Evolutionary conservation across 345 rosid genomes (phyloP).

Genomic region (Gossypium thurberi): DNA sequence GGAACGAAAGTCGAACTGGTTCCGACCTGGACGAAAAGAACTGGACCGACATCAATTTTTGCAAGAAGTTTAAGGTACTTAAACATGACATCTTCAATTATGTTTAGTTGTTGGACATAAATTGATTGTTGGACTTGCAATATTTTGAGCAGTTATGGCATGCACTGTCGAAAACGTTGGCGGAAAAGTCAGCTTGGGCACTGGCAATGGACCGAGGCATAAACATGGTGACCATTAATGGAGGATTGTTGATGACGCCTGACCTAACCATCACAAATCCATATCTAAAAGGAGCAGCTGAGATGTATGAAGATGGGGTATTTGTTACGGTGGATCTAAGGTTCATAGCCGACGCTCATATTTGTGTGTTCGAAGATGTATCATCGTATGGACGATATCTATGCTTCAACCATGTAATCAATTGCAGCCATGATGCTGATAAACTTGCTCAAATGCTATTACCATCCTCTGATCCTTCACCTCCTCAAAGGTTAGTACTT

Average conservation of each 20-base stretch:
- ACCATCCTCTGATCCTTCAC: constrained; percentile 26
- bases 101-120: background rate
- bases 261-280: constrained; percentile 38
- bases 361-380: constrained; percentile 45
- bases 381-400: constrained; percentile 52
- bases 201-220: constrained; percentile 65
- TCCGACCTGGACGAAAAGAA: constrained; percentile 36
- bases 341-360: constrained; percentile 43
- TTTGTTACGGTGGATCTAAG: constrained; percentile 41
- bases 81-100: background rate
- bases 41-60: constrained; percentile 47
- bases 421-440: constrained; percentile 31
- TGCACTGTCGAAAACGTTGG: constrained; percentile 47
- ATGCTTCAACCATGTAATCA: constrained; percentile 54
- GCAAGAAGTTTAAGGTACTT: constrained; percentile 46
- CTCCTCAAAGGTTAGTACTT: constrained; percentile 26
- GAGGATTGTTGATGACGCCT: constrained; percentile 42
- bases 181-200: constrained; percentile 71
- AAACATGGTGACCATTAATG: constrained; percentile 54
- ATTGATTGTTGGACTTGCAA: background rate
- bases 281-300: constrained; percentile 59
- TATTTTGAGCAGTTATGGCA: constrained; percentile 49
- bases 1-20: constrained; percentile 34
- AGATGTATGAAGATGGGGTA: constrained; percentile 62
- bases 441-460: constrained; percentile 31